phyloP scores from a whole-genome alignment of 352 stramenopile genomes.

The Pythium plurisporium region DNA sequence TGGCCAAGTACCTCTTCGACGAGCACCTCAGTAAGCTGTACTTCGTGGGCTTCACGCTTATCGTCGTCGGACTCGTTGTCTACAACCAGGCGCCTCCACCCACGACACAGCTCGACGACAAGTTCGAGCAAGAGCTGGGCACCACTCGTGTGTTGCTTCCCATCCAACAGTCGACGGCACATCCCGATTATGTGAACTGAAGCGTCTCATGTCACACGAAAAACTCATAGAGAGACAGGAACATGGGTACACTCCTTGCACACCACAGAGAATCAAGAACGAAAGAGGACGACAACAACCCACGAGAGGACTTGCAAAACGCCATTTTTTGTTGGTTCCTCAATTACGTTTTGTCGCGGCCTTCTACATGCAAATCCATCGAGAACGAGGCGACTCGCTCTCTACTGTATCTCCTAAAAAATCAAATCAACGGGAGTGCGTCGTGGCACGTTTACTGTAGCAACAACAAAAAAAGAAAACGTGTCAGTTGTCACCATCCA shows the following conservation, averaged over 20 bases:
- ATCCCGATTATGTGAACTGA: neutral
- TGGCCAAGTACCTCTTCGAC: constrained; percentile 86
- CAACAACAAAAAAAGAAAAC: neutral
- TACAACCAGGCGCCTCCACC: constrained; percentile 63
- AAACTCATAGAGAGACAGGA: neutral
- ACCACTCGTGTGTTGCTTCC: constrained; percentile 21
- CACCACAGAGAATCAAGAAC: too few species aligned
- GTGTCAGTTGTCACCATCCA: neutral
- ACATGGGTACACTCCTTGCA: constrained; percentile 13
- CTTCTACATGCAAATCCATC: constrained; percentile 22
- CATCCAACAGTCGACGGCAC: too few species aligned
- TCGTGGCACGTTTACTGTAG: constrained; percentile 17
- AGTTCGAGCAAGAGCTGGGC: constrained; percentile 25
- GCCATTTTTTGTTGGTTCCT: constrained; percentile 19
- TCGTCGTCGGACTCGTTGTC: constrained; percentile 62
- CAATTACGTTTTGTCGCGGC: constrained; percentile 22
- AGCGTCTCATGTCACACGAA: constrained; percentile 5
- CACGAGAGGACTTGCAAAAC: constrained; percentile 7
- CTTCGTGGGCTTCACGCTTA: constrained; percentile 84
- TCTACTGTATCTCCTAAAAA: constrained; percentile 27
- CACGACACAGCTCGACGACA: constrained; percentile 36
- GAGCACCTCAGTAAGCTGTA: constrained; percentile 76
- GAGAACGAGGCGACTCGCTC: neutral
- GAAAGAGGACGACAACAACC: too few species aligned
- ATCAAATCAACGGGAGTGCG: constrained; percentile 26